Evolutionary conservation across 2,329 filamentous ascomycete genomes (phyloP), one percentile per base, ranked within the genome.

Genomic region (Didymosphaeria variabile): DNA sequence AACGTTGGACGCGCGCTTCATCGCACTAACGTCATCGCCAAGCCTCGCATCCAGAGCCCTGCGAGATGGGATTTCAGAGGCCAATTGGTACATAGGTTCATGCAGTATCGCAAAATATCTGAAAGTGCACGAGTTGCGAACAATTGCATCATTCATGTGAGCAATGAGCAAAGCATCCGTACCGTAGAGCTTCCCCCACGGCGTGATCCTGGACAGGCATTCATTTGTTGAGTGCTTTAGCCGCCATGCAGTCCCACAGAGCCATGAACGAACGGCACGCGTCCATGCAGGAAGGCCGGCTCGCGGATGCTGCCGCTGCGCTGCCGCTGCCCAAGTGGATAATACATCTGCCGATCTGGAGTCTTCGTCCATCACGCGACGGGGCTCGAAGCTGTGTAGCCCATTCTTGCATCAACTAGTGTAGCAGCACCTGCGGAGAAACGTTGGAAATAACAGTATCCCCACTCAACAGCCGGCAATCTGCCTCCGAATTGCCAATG

Each of bases 151-250:
- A 51, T 23, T 10, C 5, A 7, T 9, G 45, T 29, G 23, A 15
- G n/a, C 31, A 13, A 53, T 40, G 53, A 49, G 53, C 32, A 53
- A 42, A 54, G 57, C 55, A 62, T 62, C 57, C 61, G 64, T 56
- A 40, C 38, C 51, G 53, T 36, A 56, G 45, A 58, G 23, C 34
- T 46, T 47, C 31, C 50, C 32, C 54, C 58, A 54, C 47, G 47
- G 15, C 17, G 17, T 45, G 7, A 51, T 49, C 21, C 40, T 51
- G 31, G 42, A 32, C 29, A 19, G 9, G 40, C 49, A 17, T 46
- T 26, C 59, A 50, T 57, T 57, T 34, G 51, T 58, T 59, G 34
- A 57, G 49, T 54, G 58, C 57, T 55, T 64, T 61, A 66, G 63
- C 60, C 61, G 59, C 31, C 29, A 54, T 57, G 45, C 58, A 55